Base-by-base conservation (phyloP, 192 early-diverging fungal species). In the Backusella tuberculispora region DNA sequence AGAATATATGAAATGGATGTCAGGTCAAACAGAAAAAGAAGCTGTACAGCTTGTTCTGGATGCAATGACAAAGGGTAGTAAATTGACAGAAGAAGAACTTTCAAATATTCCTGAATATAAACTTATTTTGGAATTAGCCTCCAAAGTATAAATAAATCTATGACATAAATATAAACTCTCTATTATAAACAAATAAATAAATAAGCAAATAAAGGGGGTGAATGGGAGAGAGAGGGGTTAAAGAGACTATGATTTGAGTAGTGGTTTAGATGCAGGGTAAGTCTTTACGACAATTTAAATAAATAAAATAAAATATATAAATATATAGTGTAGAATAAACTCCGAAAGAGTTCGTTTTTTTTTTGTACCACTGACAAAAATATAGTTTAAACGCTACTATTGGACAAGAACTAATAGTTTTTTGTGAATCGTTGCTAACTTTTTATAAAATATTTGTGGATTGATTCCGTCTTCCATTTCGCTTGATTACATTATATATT, bases 1-100 rank as follows among this genome's bases (percentile, higher is more conserved):
- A 47, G 88, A 91, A 64, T 93, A 93, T 66, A 88, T 88, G 65
- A 85, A 88, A 3, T 93, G 91, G 91, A 77, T 92, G 50, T 67
- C 66, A 19, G 60, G 79, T 40, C 89, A 92, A 71, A 73, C 73
- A 5, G 82, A 86, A 17, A 69, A 45, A 26, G 87, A 92, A 56
- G 80, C 77, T 13, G 64, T 86, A 4, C 67, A 78, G 46, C 71
- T 92, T 14, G 71, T 72, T 12, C 26, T 75, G 43, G 74, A 74
- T 66, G 77, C 74, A 15, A 72, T 82, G 21, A 38, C 38, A 7
- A 60, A 68, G 17, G 74, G 77, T 14, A 78, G 75, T 15, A 76
- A 80, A 65, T 45, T 71, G 50, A 45, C 76, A 19, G 76, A 66
- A 73, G 34, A 40, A 12, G 71, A 78, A 40, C 63, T 70, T 42